Evolutionary conservation across 257 asterid genomes (phyloP).

Genomic region (Lycium ferocissimum): DNA sequence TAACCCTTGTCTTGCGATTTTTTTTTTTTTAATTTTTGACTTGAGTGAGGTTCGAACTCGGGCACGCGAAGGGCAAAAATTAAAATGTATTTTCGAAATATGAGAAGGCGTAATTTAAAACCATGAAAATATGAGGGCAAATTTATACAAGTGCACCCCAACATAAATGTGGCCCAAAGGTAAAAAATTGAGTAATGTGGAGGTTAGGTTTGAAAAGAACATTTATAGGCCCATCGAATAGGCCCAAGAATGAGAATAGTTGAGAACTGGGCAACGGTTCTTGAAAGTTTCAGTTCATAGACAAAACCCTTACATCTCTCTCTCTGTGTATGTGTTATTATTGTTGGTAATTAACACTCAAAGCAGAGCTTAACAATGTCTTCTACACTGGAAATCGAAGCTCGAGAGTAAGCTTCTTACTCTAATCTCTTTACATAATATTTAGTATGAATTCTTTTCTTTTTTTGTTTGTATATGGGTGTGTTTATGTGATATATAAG

Average conservation of each 20-base stretch:
- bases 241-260: background rate
- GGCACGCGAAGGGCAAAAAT: too few relatives aligned
- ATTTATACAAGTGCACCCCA: too few relatives aligned
- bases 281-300: background rate
- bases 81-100: too few relatives aligned
- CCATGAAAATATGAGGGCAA: too few relatives aligned
- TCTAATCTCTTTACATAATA: background rate
- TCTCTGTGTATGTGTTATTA: background rate
- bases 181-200: too few relatives aligned
- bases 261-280: slow-evolving; percentile 8
- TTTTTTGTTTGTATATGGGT: background rate
- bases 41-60: too few relatives aligned
- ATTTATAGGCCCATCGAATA: background rate
- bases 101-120: too few relatives aligned
- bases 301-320: slow-evolving; percentile 21
- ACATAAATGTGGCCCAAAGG: too few relatives aligned
- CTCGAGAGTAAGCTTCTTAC: slow-evolving; percentile 74
- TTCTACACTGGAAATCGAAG: slow-evolving; percentile 95
- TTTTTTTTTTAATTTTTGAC: too few relatives aligned
- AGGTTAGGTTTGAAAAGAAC: background rate
- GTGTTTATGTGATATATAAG: background rate
- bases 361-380: slow-evolving; percentile 60
- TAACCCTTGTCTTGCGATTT: too few relatives aligned
- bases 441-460: background rate
- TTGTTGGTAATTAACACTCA: background rate